phyloP scores from a whole-genome alignment of 805 yeast species.

The Saccharomycopsis babjevae region DNA sequence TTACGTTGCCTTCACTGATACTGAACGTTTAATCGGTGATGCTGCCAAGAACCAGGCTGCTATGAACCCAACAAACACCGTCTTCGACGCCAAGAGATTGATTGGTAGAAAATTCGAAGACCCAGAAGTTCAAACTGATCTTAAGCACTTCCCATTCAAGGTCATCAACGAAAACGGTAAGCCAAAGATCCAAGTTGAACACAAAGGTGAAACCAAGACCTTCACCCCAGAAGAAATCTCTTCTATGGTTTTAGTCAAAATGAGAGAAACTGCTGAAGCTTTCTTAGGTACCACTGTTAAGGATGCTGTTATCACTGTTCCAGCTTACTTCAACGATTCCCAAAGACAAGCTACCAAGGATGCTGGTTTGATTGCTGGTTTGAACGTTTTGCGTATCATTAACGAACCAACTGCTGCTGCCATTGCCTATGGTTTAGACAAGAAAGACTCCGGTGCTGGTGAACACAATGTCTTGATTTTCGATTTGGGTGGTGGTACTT shows the following conservation, averaged over 20 bases:
- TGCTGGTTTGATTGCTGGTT: constrained; percentile 80
- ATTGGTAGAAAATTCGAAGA: constrained; percentile 87
- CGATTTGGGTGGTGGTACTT: constrained; percentile 98
- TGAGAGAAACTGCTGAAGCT: constrained; percentile 81
- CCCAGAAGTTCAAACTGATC: constrained; percentile 69
- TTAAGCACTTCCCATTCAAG: constrained; percentile 85
- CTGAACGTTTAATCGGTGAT: constrained; percentile 91
- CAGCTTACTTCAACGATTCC: constrained; percentile 82
- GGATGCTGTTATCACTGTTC: constrained; percentile 80
- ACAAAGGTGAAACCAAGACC: constrained; percentile 72
- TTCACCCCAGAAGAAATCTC: constrained; percentile 94
- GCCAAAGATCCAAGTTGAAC: constrained; percentile 77
- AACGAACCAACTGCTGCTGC: constrained; percentile 96
- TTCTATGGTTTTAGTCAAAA: constrained; percentile 82
- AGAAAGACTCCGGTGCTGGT: constrained; percentile 66
- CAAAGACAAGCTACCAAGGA: constrained; percentile 89
- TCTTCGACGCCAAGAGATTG: constrained; percentile 85
- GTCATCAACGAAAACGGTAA: constrained; percentile 71
- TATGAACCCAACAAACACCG: constrained; percentile 83
- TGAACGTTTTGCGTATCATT: constrained; percentile 74
- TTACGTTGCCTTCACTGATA: constrained; percentile 87
- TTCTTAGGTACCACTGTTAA: constrained; percentile 70
- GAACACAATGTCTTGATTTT: constrained; percentile 88
- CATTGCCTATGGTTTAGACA: constrained; percentile 88
- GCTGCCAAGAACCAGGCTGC: constrained; percentile 98